phyloP scores from a whole-genome alignment of 768 basidiomycete genomes.

The Trametes elegans region DNA sequence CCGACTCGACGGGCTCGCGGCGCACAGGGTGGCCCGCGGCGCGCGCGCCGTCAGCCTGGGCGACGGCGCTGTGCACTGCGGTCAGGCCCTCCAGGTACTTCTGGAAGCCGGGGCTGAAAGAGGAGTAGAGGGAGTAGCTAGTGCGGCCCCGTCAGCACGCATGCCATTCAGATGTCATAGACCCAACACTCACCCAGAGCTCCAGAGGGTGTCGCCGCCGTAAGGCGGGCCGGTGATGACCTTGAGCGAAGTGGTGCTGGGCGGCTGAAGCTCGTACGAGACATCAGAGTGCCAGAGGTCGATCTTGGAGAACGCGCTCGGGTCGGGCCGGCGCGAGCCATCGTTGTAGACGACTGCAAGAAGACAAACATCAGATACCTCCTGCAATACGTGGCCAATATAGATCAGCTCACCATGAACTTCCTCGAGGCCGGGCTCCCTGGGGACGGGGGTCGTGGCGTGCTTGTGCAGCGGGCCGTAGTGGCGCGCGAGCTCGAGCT shows the following conservation, averaged over 20 bases:
- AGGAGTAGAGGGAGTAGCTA: slow-evolving; percentile 83
- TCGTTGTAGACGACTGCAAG: slow-evolving; percentile 70
- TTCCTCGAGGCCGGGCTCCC: slow-evolving; percentile 68
- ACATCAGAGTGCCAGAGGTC: slow-evolving; percentile 87
- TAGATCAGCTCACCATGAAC: slow-evolving; percentile 54
- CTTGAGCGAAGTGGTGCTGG: slow-evolving; percentile 74
- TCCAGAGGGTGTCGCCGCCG: slow-evolving; percentile 82
- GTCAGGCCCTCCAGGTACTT: slow-evolving; percentile 70
- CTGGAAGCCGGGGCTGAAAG: slow-evolving; percentile 71
- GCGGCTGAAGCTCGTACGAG: slow-evolving; percentile 82
- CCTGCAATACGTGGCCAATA: not conserved
- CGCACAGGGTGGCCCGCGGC: slow-evolving; percentile 70
- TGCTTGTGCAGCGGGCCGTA: slow-evolving; percentile 81
- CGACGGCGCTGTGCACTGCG: slow-evolving; percentile 75
- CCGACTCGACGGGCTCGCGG: slow-evolving; percentile 61
- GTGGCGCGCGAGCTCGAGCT: slow-evolving; percentile 69
- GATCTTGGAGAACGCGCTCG: slow-evolving; percentile 63
- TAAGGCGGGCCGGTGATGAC: slow-evolving; percentile 65
- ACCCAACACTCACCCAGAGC: slow-evolving; percentile 55
- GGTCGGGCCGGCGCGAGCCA: slow-evolving; percentile 57
- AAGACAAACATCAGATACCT: not conserved
- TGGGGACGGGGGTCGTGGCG: slow-evolving; percentile 75
- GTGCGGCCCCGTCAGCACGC: slow-evolving; percentile 8
- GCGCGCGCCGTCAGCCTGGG: slow-evolving; percentile 73
- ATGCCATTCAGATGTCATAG: not conserved